These are phyloP conservation scores for Fraxinus anomala DNA, from an alignment of 257 asterid species.

Conservation along the genomic window DNA sequence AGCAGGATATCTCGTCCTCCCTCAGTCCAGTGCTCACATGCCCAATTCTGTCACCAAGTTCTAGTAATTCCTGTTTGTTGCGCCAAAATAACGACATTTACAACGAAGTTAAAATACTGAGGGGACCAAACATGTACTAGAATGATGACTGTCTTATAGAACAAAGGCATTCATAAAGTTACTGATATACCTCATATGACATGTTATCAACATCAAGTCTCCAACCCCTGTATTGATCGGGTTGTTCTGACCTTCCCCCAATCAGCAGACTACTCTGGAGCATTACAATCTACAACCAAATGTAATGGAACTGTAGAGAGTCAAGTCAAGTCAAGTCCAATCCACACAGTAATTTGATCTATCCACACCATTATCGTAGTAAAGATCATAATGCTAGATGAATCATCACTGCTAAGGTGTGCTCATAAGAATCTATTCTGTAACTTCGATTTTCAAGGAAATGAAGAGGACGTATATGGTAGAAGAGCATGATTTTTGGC, in stretches of 20 bases:
- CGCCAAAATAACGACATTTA: slow-evolving; percentile 10
- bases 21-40: slow-evolving; percentile 76
- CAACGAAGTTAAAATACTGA: not conserved
- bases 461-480: not conserved
- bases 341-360: slow-evolving; percentile 10
- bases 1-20: slow-evolving; percentile 63
- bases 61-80: slow-evolving; percentile 69
- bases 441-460: not conserved
- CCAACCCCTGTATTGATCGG: slow-evolving; percentile 60
- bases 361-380: not conserved
- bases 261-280: slow-evolving; percentile 60
- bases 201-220: slow-evolving; percentile 80
- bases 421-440: not conserved
- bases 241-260: slow-evolving; percentile 57
- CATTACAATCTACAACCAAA: slow-evolving; percentile 63
- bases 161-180: not conserved
- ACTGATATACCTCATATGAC: slow-evolving; percentile 73
- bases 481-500: too few relatives aligned
- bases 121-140: not conserved
- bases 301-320: not conserved
- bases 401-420: not conserved
- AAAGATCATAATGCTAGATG: not conserved
- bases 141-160: not conserved
- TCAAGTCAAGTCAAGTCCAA: not conserved
- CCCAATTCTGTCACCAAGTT: slow-evolving; percentile 88